A percentile compares a stretch with the other conserved stretches of the same genome.
Evolutionary conservation across 208 protist genomes (phyloP).

Genomic region (Leptomonas seymouri): DNA sequence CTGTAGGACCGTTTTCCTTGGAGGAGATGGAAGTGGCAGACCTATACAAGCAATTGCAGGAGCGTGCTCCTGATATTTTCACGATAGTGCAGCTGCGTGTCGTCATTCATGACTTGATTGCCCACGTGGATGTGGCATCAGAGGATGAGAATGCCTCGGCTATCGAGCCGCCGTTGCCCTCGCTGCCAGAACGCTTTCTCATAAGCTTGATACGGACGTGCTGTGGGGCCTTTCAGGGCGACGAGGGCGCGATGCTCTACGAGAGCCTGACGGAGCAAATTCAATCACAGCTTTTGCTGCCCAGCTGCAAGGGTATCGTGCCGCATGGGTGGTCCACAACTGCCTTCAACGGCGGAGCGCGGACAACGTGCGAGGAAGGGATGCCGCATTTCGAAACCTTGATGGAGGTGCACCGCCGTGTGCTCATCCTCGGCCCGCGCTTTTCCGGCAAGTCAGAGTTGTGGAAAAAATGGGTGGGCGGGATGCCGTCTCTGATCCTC

Average conservation of each 20-base stretch:
- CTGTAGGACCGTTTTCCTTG: constrained; percentile 12
- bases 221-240: constrained; percentile 43
- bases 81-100: constrained; percentile 43
- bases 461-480: constrained; percentile 65
- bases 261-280: constrained; percentile 53
- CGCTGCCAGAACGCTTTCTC: constrained; percentile 27
- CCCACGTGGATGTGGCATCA: not conserved
- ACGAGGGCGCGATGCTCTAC: constrained; percentile 38
- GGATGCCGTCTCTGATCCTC: constrained; percentile 44
- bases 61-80: constrained; percentile 50
- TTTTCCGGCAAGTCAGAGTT: constrained; percentile 78
- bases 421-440: constrained; percentile 62
- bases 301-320: constrained; percentile 19
- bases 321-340: constrained; percentile 3
- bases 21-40: constrained; percentile 48
- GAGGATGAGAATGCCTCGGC: not conserved
- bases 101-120: constrained; percentile 44
- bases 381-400: constrained; percentile 49
- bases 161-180: not conserved
- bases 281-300: constrained; percentile 30
- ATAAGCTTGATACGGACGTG: constrained; percentile 28
- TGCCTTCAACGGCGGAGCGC: not conserved
- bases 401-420: constrained; percentile 56
- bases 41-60: constrained; percentile 66
- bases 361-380: constrained; percentile 18